phyloP scores from a whole-genome alignment of 805 yeast genomes.

The Cyberlindnera petersonii region DNA sequence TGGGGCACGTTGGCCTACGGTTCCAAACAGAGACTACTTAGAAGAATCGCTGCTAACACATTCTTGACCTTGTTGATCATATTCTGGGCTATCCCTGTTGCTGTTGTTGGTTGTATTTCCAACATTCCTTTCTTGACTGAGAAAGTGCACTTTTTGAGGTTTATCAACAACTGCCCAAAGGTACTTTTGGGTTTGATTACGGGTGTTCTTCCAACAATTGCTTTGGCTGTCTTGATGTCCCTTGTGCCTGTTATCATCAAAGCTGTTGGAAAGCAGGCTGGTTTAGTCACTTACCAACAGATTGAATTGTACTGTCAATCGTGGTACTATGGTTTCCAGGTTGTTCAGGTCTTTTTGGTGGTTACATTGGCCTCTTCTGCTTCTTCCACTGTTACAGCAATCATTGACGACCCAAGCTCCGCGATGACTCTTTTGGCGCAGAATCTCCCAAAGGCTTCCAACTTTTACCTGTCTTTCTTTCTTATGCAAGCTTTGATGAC shows the following conservation, averaged over 20 bases:
- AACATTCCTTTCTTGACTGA: constrained; percentile 73
- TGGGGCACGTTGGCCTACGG: constrained; percentile 74
- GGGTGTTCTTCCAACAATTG: constrained; percentile 78
- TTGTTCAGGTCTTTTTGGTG: constrained; percentile 83
- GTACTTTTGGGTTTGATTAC: constrained; percentile 78
- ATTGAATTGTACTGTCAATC: constrained; percentile 80
- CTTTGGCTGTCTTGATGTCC: constrained; percentile 79
- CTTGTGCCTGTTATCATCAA: constrained; percentile 82
- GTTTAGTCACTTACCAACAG: constrained; percentile 64
- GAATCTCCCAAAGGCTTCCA: constrained; percentile 84
- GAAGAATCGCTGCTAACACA: constrained; percentile 55
- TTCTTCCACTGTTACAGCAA: constrained; percentile 65
- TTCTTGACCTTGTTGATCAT: constrained; percentile 65
- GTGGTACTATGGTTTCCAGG: constrained; percentile 89
- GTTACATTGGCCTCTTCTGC: constrained; percentile 82
- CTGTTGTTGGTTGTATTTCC: constrained; percentile 93
- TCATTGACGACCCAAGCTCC: constrained; percentile 57
- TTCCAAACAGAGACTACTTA: constrained; percentile 52
- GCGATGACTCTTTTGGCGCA: constrained; percentile 75
- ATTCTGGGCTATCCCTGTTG: constrained; percentile 96
- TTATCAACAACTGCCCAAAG: constrained; percentile 69
- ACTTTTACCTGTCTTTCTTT: constrained; percentile 83
- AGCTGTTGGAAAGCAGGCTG: constrained; percentile 69
- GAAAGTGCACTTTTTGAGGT: constrained; percentile 68
- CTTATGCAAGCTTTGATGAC: constrained; percentile 76